These are phyloP conservation scores for Phoma sp. DNA, from an alignment of 2,329 filamentous ascomycete species.

Conservation along the genomic window DNA sequence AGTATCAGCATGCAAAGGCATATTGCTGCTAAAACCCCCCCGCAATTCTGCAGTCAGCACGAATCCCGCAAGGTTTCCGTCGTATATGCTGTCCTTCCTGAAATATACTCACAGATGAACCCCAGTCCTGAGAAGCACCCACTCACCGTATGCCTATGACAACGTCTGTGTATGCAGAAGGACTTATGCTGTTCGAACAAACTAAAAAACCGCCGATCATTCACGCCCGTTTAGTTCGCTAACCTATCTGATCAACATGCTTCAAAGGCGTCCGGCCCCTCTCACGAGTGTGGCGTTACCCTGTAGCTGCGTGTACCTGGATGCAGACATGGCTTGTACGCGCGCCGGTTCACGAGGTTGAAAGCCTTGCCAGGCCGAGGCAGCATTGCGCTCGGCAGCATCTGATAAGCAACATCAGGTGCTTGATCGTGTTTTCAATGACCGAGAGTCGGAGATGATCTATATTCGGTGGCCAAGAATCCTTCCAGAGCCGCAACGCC, in stretches of 20 bases:
- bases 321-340: slow-evolving; percentile 12
- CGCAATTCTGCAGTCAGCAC: slow-evolving; percentile 9
- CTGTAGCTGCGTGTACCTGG: slow-evolving; percentile 7
- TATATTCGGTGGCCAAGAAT: slow-evolving; percentile 18
- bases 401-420: slow-evolving; percentile 10
- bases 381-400: slow-evolving; percentile 7
- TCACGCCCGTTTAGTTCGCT: slow-evolving; percentile 5
- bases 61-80: too few relatives aligned
- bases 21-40: background rate
- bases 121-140: too few relatives aligned
- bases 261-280: background rate
- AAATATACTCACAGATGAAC: too few relatives aligned
- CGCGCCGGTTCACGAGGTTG: background rate
- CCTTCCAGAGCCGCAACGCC: slow-evolving; percentile 16
- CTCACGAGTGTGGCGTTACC: slow-evolving; percentile 3
- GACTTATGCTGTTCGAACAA: background rate
- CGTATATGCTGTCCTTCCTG: too few relatives aligned
- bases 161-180: background rate
- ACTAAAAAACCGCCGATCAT: background rate
- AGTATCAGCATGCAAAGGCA: background rate
- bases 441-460: slow-evolving; percentile 2
- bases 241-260: background rate
- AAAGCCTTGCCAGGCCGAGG: slow-evolving; percentile 11
- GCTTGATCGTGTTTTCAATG: background rate
- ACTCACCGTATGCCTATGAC: slow-evolving; percentile 1